phyloP scores from a whole-genome alignment of 106 monocot species.

The Allium fistulosum region DNA sequence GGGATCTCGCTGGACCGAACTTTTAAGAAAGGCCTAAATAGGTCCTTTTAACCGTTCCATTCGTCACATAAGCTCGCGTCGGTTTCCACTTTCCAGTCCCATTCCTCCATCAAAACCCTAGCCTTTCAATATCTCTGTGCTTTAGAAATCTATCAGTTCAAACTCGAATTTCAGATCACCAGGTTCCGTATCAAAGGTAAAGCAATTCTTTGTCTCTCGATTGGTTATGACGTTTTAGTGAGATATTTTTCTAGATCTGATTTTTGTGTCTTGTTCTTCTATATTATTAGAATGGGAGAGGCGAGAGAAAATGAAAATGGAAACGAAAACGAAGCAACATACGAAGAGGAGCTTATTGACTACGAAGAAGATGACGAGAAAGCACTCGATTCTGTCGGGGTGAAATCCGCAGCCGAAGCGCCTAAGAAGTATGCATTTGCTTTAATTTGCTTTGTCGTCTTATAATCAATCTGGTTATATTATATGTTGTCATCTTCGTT shows the following conservation, averaged over 20 bases:
- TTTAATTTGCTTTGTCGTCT: neutral
- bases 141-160: constrained; percentile 1
- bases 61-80: too few relatives aligned
- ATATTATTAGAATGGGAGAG: constrained; percentile 64
- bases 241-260: constrained; percentile 1
- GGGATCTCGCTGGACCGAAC: too few relatives aligned
- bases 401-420: constrained; percentile 49
- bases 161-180: neutral
- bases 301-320: constrained; percentile 56
- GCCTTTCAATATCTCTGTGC: constrained; percentile 12
- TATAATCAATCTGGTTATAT: too few relatives aligned
- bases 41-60: too few relatives aligned
- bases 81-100: too few relatives aligned
- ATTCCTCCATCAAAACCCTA: constrained; percentile 1
- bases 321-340: constrained; percentile 10
- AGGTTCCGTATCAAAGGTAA: neutral
- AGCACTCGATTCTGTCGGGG: constrained; percentile 56
- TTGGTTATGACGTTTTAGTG: neutral
- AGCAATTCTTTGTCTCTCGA: neutral
- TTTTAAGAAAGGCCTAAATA: too few relatives aligned
- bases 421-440: constrained; percentile 65
- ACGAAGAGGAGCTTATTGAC: constrained; percentile 98
- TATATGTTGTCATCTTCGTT: too few relatives aligned
- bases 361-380: constrained; percentile 98
- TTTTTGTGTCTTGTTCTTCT: too few relatives aligned